These are phyloP conservation scores for Recurvomyces mirabilis DNA, from an alignment of 495 filamentous ascomycete species.

Conservation along the genomic window DNA sequence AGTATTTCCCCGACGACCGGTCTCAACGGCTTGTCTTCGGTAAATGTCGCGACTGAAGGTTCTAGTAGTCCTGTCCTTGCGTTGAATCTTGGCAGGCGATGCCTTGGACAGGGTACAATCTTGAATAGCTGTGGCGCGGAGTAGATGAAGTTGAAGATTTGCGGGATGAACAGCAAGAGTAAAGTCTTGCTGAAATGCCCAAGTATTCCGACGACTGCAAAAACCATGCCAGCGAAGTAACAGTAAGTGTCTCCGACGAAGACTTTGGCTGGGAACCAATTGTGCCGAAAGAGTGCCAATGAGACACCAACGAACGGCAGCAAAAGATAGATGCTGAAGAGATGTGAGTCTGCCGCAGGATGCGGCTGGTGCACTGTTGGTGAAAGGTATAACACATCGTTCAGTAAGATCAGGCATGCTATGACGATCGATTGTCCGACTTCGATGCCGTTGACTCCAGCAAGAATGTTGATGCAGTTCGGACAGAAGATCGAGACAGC, in stretches of 20 bases:
- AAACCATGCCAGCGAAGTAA: conserved; percentile 98
- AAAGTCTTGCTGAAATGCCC: conserved; percentile 98
- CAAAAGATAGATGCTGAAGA: conserved; percentile 90
- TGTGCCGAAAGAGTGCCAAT: conserved; percentile 73
- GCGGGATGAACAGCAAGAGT: conserved; percentile 78
- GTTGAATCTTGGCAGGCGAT: conserved; percentile 83
- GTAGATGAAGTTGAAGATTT: conserved; percentile 94
- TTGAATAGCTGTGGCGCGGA: conserved; percentile 83
- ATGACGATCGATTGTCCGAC: conserved; percentile 90
- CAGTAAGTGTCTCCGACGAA: conserved; percentile 99
- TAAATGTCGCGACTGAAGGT: conserved; percentile 70
- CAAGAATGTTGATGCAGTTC: conserved; percentile 97
- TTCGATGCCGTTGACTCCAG: conserved; percentile 95
- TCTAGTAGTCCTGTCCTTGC: conserved; percentile 71
- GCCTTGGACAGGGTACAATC: conserved; percentile 80
- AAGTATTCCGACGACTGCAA: conserved; percentile 89
- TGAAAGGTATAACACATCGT: conserved; percentile 71
- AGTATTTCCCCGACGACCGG: conserved; percentile 47
- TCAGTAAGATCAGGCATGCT: conserved; percentile 67
- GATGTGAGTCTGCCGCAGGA: conserved; percentile 86
- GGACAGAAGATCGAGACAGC: conserved; percentile 89
- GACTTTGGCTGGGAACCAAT: conserved; percentile 90
- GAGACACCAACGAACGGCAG: conserved; percentile 91
- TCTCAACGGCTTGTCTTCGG: conserved; percentile 50
- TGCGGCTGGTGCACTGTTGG: conserved; percentile 52